phyloP scores from a whole-genome alignment of 164 flowering plant genomes.

The Macadamia integrifolia region DNA sequence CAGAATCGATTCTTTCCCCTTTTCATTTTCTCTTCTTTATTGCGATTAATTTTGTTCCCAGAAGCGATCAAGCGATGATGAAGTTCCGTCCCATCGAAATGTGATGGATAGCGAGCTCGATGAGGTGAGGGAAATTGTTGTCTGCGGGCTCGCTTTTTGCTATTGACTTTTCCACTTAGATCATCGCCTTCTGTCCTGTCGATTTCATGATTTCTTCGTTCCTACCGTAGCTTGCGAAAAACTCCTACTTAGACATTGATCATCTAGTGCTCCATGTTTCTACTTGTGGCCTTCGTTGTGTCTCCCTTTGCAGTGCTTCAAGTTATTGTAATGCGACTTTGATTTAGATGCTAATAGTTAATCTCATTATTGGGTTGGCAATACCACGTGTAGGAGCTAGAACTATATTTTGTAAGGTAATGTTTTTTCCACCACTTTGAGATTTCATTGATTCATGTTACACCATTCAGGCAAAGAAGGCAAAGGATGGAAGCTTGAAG shows the following conservation, averaged over 20 bases:
- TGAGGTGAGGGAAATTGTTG: conserved; percentile 13
- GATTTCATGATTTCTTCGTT: neutral
- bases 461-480: conserved; percentile 44
- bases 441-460: neutral
- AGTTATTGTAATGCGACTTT: neutral
- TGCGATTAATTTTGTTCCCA: conserved; percentile 12
- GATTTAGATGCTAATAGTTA: neutral
- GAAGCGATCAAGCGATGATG: conserved; percentile 10
- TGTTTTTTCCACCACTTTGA: neutral
- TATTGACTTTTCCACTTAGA: neutral
- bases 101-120: conserved; percentile 12
- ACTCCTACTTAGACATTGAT: neutral
- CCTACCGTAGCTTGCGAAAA: neutral
- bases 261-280: neutral
- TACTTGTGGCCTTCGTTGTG: neutral
- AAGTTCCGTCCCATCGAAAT: conserved; percentile 10
- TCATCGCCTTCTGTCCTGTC: neutral
- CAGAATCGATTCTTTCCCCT: neutral
- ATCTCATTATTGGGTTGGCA: neutral
- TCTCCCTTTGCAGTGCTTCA: neutral
- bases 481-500: conserved; percentile 37
- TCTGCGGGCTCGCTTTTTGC: conserved; percentile 7
- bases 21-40: conserved; percentile 4
- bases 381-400: neutral
- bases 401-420: neutral